Evolutionary conservation across 1,139 yeast species (phyloP).

Genomic region (Saccharomyces pastorianus): DNA sequence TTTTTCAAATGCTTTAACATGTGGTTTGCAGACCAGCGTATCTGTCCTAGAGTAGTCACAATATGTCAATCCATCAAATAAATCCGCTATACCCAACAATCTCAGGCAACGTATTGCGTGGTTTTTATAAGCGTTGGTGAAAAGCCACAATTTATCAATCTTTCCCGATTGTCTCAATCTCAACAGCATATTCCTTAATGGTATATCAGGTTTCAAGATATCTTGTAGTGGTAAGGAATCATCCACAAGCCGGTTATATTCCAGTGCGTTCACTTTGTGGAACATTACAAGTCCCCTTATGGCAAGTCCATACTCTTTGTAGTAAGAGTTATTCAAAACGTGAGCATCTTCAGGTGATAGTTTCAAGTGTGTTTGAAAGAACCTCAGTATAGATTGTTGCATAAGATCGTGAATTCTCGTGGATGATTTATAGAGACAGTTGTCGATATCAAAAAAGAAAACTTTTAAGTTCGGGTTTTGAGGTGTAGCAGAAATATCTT

Average conservation of each 20-base stretch:
- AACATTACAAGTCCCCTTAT: slow-evolving; percentile 81
- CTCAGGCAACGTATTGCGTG: slow-evolving; percentile 76
- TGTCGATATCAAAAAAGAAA: slow-evolving; percentile 87
- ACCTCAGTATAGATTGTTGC: slow-evolving; percentile 78
- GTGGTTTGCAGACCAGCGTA: slow-evolving; percentile 83
- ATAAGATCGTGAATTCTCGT: slow-evolving; percentile 75
- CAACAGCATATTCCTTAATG: slow-evolving; percentile 45
- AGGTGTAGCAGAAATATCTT: slow-evolving; percentile 18
- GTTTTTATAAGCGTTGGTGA: slow-evolving; percentile 87
- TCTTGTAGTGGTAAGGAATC: slow-evolving; percentile 81
- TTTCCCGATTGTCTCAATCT: slow-evolving; percentile 40
- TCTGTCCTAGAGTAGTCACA: slow-evolving; percentile 63
- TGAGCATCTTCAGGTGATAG: slow-evolving; percentile 67
- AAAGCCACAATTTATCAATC: slow-evolving; percentile 66
- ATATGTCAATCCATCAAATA: slow-evolving; percentile 87
- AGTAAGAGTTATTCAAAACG: slow-evolving; percentile 62
- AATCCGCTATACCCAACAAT: slow-evolving; percentile 76
- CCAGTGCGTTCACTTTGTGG: slow-evolving; percentile 79
- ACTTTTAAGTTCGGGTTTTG: slow-evolving; percentile 33
- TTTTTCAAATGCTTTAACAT: slow-evolving; percentile 47
- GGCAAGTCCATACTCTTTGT: slow-evolving; percentile 83
- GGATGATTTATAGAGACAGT: slow-evolving; percentile 71
- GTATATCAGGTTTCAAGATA: slow-evolving; percentile 54
- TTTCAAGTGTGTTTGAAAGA: slow-evolving; percentile 57
- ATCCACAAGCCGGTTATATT: slow-evolving; percentile 81